Percentiles rank a stretch among this genome's conserved stretches.
phyloP scores from a whole-genome alignment of 805 yeast species.

The Metschnikowia noctiluminum region DNA sequence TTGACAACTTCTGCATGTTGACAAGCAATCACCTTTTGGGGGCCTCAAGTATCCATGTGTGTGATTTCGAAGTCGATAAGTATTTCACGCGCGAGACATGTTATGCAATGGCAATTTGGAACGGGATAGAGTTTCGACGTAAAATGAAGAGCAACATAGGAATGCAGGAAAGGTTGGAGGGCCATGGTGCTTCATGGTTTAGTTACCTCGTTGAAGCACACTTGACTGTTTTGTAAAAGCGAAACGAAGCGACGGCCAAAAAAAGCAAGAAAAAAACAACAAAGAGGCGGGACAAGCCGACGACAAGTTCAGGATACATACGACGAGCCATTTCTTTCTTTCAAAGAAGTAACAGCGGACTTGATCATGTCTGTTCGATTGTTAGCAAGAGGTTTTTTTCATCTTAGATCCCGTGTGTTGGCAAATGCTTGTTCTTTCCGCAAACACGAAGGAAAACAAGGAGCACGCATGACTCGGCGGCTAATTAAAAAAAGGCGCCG shows the following conservation, averaged over 20 bases:
- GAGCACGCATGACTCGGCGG: slow-evolving; percentile 2
- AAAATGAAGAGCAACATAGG: too few relatives aligned
- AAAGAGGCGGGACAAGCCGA: neutral
- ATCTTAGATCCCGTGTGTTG: neutral
- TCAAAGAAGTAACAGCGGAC: slow-evolving; percentile 65
- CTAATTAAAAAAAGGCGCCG: neutral
- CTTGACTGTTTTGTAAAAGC: neutral
- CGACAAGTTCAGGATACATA: slow-evolving; percentile 30
- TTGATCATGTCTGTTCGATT: slow-evolving; percentile 50
- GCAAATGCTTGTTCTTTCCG: slow-evolving; percentile 1
- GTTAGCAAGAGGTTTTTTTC: neutral
- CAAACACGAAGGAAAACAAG: slow-evolving; percentile 7
- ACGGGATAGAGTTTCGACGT: too few relatives aligned
- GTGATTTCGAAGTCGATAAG: too few relatives aligned
- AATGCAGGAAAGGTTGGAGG: too few relatives aligned
- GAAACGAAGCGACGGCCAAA: neutral
- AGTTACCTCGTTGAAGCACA: too few relatives aligned
- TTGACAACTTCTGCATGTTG: too few relatives aligned
- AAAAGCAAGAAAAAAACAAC: neutral
- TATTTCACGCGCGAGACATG: too few relatives aligned
- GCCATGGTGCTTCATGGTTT: too few relatives aligned
- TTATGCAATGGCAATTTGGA: too few relatives aligned
- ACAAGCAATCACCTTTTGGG: too few relatives aligned
- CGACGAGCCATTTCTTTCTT: slow-evolving; percentile 79
- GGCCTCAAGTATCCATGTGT: too few relatives aligned